Conservation (phyloP, 805 yeast species). For the Saccharomycopsis sp. region DNA sequence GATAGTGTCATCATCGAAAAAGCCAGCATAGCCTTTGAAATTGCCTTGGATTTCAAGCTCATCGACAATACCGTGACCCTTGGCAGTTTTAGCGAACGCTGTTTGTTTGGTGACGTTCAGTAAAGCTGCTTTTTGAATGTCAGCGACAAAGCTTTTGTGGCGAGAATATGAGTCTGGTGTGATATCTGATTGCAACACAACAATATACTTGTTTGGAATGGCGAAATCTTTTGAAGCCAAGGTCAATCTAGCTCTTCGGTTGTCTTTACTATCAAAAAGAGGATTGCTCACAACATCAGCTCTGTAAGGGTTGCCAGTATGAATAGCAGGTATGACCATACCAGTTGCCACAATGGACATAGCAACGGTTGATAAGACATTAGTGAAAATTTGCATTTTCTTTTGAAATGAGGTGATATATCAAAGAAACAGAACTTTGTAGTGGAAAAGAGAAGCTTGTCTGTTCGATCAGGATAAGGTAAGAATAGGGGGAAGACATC, state of each 20-base stretch:
- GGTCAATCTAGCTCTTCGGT: not conserved
- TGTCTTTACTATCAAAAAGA: too few relatives aligned
- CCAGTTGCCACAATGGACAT: not conserved
- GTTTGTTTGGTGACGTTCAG: not conserved
- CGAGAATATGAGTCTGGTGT: constrained; percentile 42
- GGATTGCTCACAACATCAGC: too few relatives aligned
- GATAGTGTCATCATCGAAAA: constrained; percentile 63
- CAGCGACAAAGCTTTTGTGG: constrained; percentile 58
- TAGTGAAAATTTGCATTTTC: too few relatives aligned
- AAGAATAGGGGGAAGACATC: too few relatives aligned
- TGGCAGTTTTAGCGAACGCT: constrained; percentile 22
- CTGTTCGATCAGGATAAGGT: too few relatives aligned
- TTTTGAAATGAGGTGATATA: too few relatives aligned
- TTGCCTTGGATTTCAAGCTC: constrained; percentile 35
- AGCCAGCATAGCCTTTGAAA: constrained; percentile 76
- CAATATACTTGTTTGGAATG: constrained; percentile 70
- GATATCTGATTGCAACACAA: constrained; percentile 67
- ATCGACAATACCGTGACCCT: constrained; percentile 45
- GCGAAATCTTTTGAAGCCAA: constrained; percentile 29
- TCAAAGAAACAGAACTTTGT: too few relatives aligned
- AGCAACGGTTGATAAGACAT: not conserved
- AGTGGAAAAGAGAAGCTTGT: too few relatives aligned
- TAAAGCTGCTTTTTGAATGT: not conserved
- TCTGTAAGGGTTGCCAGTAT: too few relatives aligned
- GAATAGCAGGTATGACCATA: not conserved